Conservation (phyloP, 352 stramenopile genomes). For the Globisporangium abappressorium region DNA sequence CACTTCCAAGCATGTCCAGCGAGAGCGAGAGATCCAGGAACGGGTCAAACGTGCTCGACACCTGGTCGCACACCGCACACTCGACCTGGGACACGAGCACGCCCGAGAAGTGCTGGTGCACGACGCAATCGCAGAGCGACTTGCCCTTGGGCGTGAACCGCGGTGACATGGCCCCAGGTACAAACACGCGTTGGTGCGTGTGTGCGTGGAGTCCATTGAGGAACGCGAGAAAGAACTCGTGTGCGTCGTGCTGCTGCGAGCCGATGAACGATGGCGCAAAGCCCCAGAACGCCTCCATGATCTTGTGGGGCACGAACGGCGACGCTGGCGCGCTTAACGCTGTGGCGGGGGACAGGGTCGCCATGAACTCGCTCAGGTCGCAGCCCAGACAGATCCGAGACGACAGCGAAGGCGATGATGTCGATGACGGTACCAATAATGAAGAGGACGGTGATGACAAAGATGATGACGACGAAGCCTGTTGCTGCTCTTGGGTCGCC, state of each 20-base stretch:
- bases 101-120: constrained; percentile 71
- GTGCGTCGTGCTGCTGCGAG: constrained; percentile 71
- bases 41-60: constrained; percentile 62
- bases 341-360: constrained; percentile 23
- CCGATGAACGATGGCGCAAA: constrained; percentile 53
- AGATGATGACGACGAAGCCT: not conserved
- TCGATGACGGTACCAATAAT: constrained; percentile 4
- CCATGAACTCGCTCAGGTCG: constrained; percentile 51
- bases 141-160: constrained; percentile 54
- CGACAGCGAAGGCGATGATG: constrained; percentile 13
- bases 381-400: constrained; percentile 51
- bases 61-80: constrained; percentile 48
- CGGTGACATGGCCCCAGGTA: constrained; percentile 40
- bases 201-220: constrained; percentile 60
- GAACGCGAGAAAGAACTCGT: constrained; percentile 69
- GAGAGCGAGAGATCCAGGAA: constrained; percentile 75
- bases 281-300: constrained; percentile 60
- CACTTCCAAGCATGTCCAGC: constrained; percentile 24
- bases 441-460: constrained; percentile 2
- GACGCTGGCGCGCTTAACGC: constrained; percentile 18
- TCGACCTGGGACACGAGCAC: constrained; percentile 56
- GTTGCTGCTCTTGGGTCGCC: not conserved
- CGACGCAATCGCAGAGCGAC: constrained; percentile 65
- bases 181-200: constrained; percentile 45
- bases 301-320: constrained; percentile 54